Conservation (phyloP, 2,329 filamentous ascomycete genomes). For the Fusarium liriodendri region DNA sequence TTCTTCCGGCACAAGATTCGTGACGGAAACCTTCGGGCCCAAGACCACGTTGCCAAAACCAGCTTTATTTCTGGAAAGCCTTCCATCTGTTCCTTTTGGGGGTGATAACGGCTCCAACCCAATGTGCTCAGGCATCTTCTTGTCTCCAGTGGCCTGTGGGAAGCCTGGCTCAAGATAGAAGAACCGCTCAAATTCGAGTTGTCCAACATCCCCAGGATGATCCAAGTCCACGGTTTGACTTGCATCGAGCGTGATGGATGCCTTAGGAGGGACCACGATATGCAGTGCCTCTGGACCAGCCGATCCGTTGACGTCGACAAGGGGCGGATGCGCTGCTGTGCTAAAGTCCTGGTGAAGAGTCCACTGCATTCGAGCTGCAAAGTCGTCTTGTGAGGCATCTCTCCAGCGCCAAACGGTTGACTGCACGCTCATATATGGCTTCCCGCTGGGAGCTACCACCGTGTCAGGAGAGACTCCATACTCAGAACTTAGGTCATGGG, state of each 20-base stretch:
- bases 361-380: neutral
- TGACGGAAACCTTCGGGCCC: neutral
- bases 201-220: neutral
- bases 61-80: neutral
- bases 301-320: neutral
- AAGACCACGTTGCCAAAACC: neutral
- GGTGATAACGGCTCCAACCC: neutral
- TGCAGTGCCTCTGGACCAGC: neutral
- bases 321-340: neutral
- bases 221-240: neutral
- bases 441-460: neutral
- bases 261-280: neutral
- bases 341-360: neutral
- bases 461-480: constrained; percentile 10
- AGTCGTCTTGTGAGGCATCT: neutral
- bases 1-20: neutral
- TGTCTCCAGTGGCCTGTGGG: neutral
- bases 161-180: neutral
- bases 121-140: neutral
- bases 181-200: neutral
- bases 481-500: constrained; percentile 1
- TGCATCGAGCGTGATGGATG: neutral
- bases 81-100: neutral
- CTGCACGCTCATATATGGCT: neutral
- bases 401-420: neutral